Evolutionary conservation across 108 stramenopile genomes (phyloP).

Genomic region (Nitzschia sp.): DNA sequence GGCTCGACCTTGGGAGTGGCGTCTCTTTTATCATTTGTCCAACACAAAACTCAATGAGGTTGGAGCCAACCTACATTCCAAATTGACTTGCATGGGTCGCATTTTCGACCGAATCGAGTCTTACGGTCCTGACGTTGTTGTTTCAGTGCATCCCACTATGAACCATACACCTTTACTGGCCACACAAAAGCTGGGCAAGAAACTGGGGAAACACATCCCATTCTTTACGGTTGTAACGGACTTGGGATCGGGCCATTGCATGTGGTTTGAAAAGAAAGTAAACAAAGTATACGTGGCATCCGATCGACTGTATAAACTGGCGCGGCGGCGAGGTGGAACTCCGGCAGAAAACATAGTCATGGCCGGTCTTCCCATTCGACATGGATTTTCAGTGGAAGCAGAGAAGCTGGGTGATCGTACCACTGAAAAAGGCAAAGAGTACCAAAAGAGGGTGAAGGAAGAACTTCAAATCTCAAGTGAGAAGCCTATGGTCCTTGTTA

Average conservation of each 20-base stretch:
- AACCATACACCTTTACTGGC: slow-evolving; percentile 76
- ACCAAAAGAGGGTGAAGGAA: slow-evolving; percentile 42
- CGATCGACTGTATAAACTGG: slow-evolving; percentile 65
- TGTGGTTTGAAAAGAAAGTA: slow-evolving; percentile 89
- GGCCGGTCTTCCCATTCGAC: slow-evolving; percentile 92
- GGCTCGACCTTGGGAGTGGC: slow-evolving; percentile 86
- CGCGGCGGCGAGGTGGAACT: slow-evolving; percentile 67
- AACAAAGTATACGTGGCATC: slow-evolving; percentile 91
- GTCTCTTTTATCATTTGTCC: slow-evolving; percentile 75
- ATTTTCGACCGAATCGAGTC: slow-evolving; percentile 61
- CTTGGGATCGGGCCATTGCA: slow-evolving; percentile 90
- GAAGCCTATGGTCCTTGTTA: slow-evolving; percentile 82
- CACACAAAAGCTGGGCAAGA: slow-evolving; percentile 54
- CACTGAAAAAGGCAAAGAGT: slow-evolving; percentile 43
- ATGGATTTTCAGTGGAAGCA: slow-evolving; percentile 74
- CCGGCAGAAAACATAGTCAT: slow-evolving; percentile 79
- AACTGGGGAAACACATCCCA: slow-evolving; percentile 67
- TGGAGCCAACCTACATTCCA: slow-evolving; percentile 53
- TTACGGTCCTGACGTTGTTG: slow-evolving; percentile 84
- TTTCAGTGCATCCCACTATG: slow-evolving; percentile 95
- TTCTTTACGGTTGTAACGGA: slow-evolving; percentile 97
- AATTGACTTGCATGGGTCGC: slow-evolving; percentile 51
- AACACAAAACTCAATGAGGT: slow-evolving; percentile 63
- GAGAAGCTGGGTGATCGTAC: slow-evolving; percentile 71
- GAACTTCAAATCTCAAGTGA: slow-evolving; percentile 58